phyloP scores from a whole-genome alignment of 179 eudicot genomes.

The Heliamphora ciliata region DNA sequence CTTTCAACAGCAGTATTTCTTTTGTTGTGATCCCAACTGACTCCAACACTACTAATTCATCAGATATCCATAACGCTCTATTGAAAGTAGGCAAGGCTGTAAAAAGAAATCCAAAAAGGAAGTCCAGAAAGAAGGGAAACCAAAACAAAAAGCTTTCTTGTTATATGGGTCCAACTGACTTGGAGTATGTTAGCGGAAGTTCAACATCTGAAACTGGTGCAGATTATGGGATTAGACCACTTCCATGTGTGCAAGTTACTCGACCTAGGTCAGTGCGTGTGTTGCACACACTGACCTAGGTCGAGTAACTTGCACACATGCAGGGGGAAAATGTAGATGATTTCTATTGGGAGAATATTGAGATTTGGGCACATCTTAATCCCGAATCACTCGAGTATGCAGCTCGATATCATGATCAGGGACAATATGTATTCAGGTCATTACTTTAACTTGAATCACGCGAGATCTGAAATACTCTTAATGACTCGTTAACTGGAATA shows the following conservation, averaged over 20 bases:
- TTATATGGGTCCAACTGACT: conserved; percentile 10
- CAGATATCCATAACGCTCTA: conserved; percentile 1
- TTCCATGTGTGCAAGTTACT: not conserved
- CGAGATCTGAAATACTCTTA: no score
- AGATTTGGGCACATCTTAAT: no score
- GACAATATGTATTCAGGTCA: no score
- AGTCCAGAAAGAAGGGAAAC: conserved; percentile 18
- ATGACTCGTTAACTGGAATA: no score
- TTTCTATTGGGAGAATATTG: no score
- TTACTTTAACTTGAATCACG: no score
- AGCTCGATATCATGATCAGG: no score
- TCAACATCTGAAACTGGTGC: conserved; percentile 11
- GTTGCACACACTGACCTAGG: no score
- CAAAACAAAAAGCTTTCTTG: conserved; percentile 14
- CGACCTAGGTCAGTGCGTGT: no score
- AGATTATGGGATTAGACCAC: conserved; percentile 11
- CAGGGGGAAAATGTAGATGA: no score
- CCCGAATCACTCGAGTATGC: no score
- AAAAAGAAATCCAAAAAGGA: conserved; percentile 15
- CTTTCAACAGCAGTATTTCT: conserved; percentile 13
- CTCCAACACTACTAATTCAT: conserved; percentile 4
- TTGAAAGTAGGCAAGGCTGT: conserved; percentile 12
- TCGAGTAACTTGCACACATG: no score
- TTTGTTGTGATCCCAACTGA: not conserved
- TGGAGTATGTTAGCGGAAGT: conserved; percentile 11